A percentile compares a stretch with the other conserved stretches of the same genome.
These are phyloP conservation scores for Craspedostauros australis DNA, from an alignment of 108 stramenopile genomes.

Conservation along the genomic window DNA sequence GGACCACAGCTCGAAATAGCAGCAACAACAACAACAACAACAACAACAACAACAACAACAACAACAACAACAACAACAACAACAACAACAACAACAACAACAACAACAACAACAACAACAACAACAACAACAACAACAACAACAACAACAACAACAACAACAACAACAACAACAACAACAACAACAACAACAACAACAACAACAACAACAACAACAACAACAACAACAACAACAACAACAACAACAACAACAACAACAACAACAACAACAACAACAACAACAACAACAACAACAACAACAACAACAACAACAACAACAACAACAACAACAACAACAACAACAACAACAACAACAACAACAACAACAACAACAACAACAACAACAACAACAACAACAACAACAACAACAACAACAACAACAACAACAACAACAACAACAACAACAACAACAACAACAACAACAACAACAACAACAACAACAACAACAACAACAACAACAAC, in stretches of 20 bases:
- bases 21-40: constrained; percentile 11
- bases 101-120: constrained; percentile 10
- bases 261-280: constrained; percentile 17
- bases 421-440: constrained; percentile 10
- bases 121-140: constrained; percentile 10
- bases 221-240: constrained; percentile 16
- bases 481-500: constrained; percentile 16
- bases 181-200: constrained; percentile 11
- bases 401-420: constrained; percentile 17
- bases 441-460: constrained; percentile 6
- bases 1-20: too few species aligned
- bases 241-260: constrained; percentile 20
- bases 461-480: constrained; percentile 10
- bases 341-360: constrained; percentile 17
- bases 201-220: constrained; percentile 18
- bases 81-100: constrained; percentile 13
- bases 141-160: constrained; percentile 19
- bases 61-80: constrained; percentile 9
- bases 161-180: constrained; percentile 12
- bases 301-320: constrained; percentile 16
- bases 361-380: constrained; percentile 15
- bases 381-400: constrained; percentile 14
- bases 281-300: constrained; percentile 18
- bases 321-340: constrained; percentile 17
- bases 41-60: constrained; percentile 11